Base-by-base conservation (phyloP, 2,329 filamentous ascomycete species). In the Aspergillus costaricaensis region DNA sequence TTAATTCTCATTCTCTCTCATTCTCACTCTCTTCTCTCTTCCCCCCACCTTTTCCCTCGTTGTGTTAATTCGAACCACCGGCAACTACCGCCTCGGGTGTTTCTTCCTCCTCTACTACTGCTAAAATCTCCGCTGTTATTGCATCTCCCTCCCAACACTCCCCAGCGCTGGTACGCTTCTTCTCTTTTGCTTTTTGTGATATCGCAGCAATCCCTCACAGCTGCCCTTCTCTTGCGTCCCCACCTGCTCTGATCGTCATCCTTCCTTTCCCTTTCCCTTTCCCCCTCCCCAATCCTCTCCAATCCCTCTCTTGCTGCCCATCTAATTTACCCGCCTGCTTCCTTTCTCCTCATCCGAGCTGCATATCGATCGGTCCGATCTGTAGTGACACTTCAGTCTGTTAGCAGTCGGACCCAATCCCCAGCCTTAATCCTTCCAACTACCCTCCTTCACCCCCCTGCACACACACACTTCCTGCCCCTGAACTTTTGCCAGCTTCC, bases 151-250 rank as follows among this genome's bases (percentile, higher is more conserved):
- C 53, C 59, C 48, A 27, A n/a, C 32, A 14, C 32, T 51, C 51
- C 27, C 50, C 57, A 59, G 58, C 62, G 59, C 62, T 65, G 65
- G 65, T 67, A 67, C 62, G 65, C 64, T 64, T 59, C 58, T 48
- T 62, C 27, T 55, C 59, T 27, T 59, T 54, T 55, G 38, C 41
- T 52, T 39, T 41, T 39, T 49, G 41, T 61, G 55, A 58, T 61
- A 61, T 58, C 32, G 51, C 44, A 49, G 44, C 44, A 36, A n/a
- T 30, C 44, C 44, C 44, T 49, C 44, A 49, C 41, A 44, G 41
- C 49, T 58, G 54, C 59, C 47, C 55, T 36, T 36, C 30, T 36
- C 30, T 36, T 49, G n/a, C 48, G 23, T 43, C 44, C 55, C 44
- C 41, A 38, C 60, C 41, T 54, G 47, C 25, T 64, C 49, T 44